Evolutionary conservation across 768 basidiomycete genomes (phyloP), one percentile per base, ranked within the genome.

Genomic region (Suillus americanus): DNA sequence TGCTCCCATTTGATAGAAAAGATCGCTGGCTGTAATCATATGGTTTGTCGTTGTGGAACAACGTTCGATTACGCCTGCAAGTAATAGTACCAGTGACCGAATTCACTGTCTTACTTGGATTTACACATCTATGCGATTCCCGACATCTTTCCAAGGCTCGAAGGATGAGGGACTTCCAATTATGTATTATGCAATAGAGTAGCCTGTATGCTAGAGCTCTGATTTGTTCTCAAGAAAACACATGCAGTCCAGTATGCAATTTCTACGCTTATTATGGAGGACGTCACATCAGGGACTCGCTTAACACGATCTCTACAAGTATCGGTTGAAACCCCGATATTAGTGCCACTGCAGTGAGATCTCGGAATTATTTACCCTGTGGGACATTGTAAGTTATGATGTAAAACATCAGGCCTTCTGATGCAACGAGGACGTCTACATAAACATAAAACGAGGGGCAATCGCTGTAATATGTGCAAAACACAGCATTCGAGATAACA

Each of bases 21-120:
- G 56, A 25, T 59, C 38, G 56, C 56, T 40, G 56, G 56, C 38
- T 59, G 56, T 28, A 59, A 59, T 40, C 56, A 59, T 28, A 59
- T 59, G 56, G 16, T 59, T 59, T 59, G 56, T 59, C 56, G 56
- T 40, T 59, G 56, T 28, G 56, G 56, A 59, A 59, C 56, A 28
- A 59, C 56, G 6, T 59, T 59, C 38, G 56, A 59, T 59, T 41
- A 59, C 16, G 25, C 25, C 56, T 59, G 38, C 38, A 59, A 59
- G 56, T 40, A 59, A 59, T 59, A 59, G 18, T 28, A 25, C 25
- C 33, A 33, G 33, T 59, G 38, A 59, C 38, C 12, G 35, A 56
- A 55, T 37, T n/a, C 20, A 10, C 30, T 35, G 7, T 35, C 35
- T 37, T 30, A 25, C 37, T 38, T 38, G 37, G 23, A 56, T 56